These are phyloP conservation scores for Candida awuae DNA, from an alignment of 805 yeast species.

Conservation along the genomic window DNA sequence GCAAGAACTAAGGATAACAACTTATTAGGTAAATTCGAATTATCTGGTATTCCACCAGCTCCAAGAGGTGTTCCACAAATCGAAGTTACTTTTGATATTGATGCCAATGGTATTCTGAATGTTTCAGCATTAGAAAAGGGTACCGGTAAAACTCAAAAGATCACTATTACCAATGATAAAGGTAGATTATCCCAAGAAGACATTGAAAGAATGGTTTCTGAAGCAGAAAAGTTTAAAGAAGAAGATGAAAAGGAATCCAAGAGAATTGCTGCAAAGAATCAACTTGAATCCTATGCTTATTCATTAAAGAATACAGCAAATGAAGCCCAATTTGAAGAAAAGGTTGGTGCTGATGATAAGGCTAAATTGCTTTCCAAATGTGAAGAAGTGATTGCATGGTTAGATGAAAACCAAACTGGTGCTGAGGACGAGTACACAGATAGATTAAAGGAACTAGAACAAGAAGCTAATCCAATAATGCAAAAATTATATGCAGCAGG, in stretches of 20 bases:
- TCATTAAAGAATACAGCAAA: slow-evolving; percentile 91
- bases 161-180: slow-evolving; percentile 96
- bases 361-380: slow-evolving; percentile 67
- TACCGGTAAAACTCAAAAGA: slow-evolving; percentile 95
- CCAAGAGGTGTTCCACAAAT: slow-evolving; percentile 99
- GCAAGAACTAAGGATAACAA: slow-evolving; percentile 93
- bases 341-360: slow-evolving; percentile 35
- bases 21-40: slow-evolving; percentile 93
- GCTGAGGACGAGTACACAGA: slow-evolving; percentile 86
- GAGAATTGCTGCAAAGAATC: slow-evolving; percentile 98
- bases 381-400: slow-evolving; percentile 76
- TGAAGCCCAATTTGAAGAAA: slow-evolving; percentile 72
- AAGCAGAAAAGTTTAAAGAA: slow-evolving; percentile 95
- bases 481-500: slow-evolving; percentile 93
- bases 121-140: slow-evolving; percentile 97
- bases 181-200: slow-evolving; percentile 98
- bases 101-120: slow-evolving; percentile 95
- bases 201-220: slow-evolving; percentile 94
- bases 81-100: slow-evolving; percentile 94
- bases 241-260: slow-evolving; percentile 96
- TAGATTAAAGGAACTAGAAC: slow-evolving; percentile 94
- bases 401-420: slow-evolving; percentile 90
- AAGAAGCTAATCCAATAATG: slow-evolving; percentile 92
- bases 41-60: slow-evolving; percentile 95
- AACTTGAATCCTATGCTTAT: slow-evolving; percentile 96